These are phyloP conservation scores for Fusarium caatingaense DNA, from an alignment of 2,329 filamentous ascomycete species.

Conservation along the genomic window DNA sequence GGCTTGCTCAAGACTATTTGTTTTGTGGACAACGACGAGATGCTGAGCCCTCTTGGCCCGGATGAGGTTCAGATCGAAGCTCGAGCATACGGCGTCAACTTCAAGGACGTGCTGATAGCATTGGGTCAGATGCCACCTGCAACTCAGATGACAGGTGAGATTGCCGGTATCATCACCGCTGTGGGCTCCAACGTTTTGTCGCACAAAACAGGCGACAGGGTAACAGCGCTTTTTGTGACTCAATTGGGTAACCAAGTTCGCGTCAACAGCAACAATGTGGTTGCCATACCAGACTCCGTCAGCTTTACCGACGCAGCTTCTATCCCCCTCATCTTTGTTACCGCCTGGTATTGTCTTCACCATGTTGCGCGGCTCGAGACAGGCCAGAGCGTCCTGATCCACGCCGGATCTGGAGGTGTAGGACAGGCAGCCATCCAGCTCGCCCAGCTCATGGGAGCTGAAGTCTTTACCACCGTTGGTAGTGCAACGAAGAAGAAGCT, in stretches of 20 bases:
- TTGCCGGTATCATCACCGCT: too few relatives aligned
- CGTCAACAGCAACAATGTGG: neutral
- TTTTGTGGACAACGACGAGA: too few relatives aligned
- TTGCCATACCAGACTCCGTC: neutral
- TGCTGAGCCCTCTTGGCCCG: too few relatives aligned
- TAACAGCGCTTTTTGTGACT: neutral
- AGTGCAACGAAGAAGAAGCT: conserved; percentile 1
- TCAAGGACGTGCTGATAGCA: too few relatives aligned
- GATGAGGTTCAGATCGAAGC: too few relatives aligned
- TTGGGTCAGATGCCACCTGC: too few relatives aligned
- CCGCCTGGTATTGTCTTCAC: conserved; percentile 4
- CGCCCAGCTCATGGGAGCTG: neutral
- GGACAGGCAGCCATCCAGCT: conserved; percentile 6
- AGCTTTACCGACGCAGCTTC: conserved; percentile 6
- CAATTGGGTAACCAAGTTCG: neutral
- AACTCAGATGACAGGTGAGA: too few relatives aligned
- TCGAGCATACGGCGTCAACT: too few relatives aligned
- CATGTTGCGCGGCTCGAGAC: neutral
- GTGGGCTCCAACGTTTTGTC: neutral
- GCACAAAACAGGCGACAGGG: neutral
- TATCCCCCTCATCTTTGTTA: conserved; percentile 11
- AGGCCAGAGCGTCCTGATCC: conserved; percentile 5
- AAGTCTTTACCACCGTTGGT: neutral
- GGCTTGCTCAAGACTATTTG: too few relatives aligned
- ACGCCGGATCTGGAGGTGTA: conserved; percentile 4